Conservation (phyloP, 2,329 filamentous ascomycete species). For the Fusarium phyllophilum region DNA sequence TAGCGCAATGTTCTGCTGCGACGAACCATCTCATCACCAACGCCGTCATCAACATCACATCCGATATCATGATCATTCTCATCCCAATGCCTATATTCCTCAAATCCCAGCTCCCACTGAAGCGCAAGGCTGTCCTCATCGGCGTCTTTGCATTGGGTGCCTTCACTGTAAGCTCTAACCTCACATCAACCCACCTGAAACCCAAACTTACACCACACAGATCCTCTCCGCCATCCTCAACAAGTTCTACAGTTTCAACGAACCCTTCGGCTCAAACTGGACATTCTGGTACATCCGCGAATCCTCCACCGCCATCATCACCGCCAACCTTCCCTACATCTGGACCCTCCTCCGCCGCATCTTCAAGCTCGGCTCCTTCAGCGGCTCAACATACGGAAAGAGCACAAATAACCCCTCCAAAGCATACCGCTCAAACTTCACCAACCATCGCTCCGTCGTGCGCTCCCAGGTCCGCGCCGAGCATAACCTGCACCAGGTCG, state of each 20-base stretch:
- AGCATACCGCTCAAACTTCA: constrained; percentile 42
- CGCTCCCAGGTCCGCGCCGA: constrained; percentile 39
- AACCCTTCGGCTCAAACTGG: constrained; percentile 52
- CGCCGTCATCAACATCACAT: constrained; percentile 67
- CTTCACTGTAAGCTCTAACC: constrained; percentile 55
- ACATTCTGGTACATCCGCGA: constrained; percentile 57
- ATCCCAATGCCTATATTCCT: constrained; percentile 66
- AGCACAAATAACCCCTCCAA: constrained; percentile 41
- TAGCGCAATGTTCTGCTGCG: constrained; percentile 66
- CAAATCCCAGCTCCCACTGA: constrained; percentile 58
- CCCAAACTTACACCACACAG: constrained; percentile 40
- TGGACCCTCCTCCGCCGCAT: constrained; percentile 53
- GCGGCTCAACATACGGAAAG: constrained; percentile 46
- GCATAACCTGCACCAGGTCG: constrained; percentile 41
- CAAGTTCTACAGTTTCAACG: constrained; percentile 55
- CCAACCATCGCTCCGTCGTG: constrained; percentile 39
- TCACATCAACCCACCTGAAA: neutral
- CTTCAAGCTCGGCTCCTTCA: constrained; percentile 51
- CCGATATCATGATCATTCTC: constrained; percentile 67
- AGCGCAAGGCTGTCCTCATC: constrained; percentile 64
- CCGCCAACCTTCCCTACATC: constrained; percentile 54
- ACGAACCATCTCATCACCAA: constrained; percentile 68
- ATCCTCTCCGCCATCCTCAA: constrained; percentile 61
- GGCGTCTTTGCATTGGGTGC: constrained; percentile 57
- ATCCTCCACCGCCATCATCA: constrained; percentile 55